Percentiles rank a stretch among this genome's conserved stretches.
Evolutionary conservation across 192 early-diverging fungal genomes (phyloP).

Genomic region (Coemansia sp.): DNA sequence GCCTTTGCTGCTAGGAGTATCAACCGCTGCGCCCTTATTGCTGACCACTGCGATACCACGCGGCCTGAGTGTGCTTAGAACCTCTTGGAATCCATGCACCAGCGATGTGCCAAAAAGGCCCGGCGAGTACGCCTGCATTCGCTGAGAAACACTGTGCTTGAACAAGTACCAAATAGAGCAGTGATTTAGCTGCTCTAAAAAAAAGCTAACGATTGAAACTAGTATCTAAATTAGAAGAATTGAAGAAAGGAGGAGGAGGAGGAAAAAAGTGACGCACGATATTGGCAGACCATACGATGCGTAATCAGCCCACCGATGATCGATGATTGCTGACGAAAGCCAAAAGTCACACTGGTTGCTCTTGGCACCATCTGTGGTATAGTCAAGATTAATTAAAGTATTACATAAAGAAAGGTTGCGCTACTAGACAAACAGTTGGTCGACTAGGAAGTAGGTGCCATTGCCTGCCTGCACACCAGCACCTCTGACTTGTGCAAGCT

Average conservation of each 20-base stretch:
- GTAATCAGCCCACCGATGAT: background rate
- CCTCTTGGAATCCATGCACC: slow-evolving; percentile 11
- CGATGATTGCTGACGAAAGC: slow-evolving; percentile 6
- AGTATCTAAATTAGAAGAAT: background rate
- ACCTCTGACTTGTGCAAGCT: slow-evolving; percentile 30
- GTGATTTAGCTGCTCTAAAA: background rate
- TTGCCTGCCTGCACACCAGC: slow-evolving; percentile 32
- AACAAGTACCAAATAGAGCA: background rate
- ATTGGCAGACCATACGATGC: background rate
- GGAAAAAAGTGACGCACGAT: background rate
- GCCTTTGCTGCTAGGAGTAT: background rate
- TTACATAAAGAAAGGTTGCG: background rate
- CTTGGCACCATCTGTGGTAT: background rate
- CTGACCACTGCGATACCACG: background rate
- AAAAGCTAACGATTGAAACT: background rate
- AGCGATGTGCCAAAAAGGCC: slow-evolving; percentile 18
- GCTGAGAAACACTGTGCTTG: background rate
- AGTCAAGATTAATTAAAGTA: background rate
- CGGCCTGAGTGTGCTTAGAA: slow-evolving; percentile 4
- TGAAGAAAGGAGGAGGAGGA: background rate
- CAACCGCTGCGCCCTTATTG: background rate
- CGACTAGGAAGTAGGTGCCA: slow-evolving; percentile 45
- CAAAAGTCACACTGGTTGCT: background rate
- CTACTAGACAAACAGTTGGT: slow-evolving; percentile 35
- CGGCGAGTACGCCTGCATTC: slow-evolving; percentile 23